These are phyloP conservation scores for Phytophthora macrochlamydospora DNA, from an alignment of 352 stramenopile species.

Conservation along the genomic window DNA sequence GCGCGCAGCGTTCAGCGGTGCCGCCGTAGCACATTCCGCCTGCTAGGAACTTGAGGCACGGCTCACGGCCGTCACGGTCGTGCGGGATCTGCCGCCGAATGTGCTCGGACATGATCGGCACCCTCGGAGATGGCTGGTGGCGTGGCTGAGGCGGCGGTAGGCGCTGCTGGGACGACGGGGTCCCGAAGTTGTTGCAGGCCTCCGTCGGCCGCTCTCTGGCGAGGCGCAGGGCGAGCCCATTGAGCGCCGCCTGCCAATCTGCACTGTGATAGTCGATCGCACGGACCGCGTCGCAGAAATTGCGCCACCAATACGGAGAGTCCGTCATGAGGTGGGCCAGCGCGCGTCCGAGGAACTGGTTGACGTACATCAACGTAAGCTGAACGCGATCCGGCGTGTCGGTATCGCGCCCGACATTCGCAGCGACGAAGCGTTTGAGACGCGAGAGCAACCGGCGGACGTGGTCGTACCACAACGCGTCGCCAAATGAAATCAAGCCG, in stretches of 20 bases:
- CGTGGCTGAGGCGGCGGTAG: background rate
- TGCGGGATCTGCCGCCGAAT: background rate
- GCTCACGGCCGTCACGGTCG: background rate
- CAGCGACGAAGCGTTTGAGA: background rate
- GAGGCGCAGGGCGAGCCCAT: background rate
- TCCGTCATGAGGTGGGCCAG: background rate
- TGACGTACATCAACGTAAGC: background rate
- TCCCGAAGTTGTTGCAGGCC: background rate
- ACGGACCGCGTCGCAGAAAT: background rate
- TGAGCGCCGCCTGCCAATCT: background rate
- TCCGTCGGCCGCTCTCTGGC: background rate
- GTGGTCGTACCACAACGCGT: background rate
- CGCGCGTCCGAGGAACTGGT: background rate
- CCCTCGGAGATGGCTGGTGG: background rate
- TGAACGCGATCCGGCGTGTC: background rate
- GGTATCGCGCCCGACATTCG: background rate
- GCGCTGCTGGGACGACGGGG: background rate
- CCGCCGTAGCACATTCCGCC: background rate
- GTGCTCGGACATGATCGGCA: background rate
- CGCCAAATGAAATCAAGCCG: background rate
- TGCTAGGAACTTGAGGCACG: background rate
- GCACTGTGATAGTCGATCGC: background rate
- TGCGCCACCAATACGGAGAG: background rate
- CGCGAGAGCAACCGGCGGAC: background rate
- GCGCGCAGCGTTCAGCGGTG: background rate